These are phyloP conservation scores for Wickerhamiella dianesei DNA, from an alignment of 805 yeast species.

Conservation along the genomic window DNA sequence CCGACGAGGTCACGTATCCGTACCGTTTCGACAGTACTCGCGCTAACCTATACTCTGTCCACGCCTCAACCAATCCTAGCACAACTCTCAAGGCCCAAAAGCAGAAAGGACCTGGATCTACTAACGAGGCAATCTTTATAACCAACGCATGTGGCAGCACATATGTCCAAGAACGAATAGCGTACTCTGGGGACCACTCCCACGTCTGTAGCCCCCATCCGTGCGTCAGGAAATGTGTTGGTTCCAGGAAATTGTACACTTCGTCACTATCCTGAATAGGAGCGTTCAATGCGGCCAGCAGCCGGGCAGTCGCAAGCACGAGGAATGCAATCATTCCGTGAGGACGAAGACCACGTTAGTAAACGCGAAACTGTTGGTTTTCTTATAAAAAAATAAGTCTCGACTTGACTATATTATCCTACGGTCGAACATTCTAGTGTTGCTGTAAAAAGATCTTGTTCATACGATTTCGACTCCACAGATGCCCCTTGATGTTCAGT, in stretches of 20 bases:
- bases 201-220: slow-evolving; percentile 89
- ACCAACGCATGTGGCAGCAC: slow-evolving; percentile 34
- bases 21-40: slow-evolving; percentile 29
- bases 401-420: too few species aligned
- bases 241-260: slow-evolving; percentile 88
- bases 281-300: slow-evolving; percentile 36
- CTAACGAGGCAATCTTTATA: slow-evolving; percentile 15
- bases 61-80: slow-evolving; percentile 30
- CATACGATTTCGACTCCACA: too few species aligned
- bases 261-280: slow-evolving; percentile 90
- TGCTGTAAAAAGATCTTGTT: too few species aligned
- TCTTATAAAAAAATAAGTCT: neutral
- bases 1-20: slow-evolving; percentile 35
- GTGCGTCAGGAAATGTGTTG: slow-evolving; percentile 61
- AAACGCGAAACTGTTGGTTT: neutral
- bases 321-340: slow-evolving; percentile 1
- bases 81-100: slow-evolving; percentile 44
- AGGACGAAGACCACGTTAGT: neutral
- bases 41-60: slow-evolving; percentile 43
- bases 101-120: slow-evolving; percentile 13
- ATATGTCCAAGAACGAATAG: slow-evolving; percentile 78
- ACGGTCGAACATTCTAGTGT: too few species aligned
- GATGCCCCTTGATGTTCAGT: too few species aligned
- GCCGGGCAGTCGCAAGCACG: slow-evolving; percentile 19
- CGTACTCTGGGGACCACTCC: slow-evolving; percentile 87